These are phyloP conservation scores for Cordyceps militaris DNA, from an alignment of 2,329 filamentous ascomycete species.

Conservation along the genomic window DNA sequence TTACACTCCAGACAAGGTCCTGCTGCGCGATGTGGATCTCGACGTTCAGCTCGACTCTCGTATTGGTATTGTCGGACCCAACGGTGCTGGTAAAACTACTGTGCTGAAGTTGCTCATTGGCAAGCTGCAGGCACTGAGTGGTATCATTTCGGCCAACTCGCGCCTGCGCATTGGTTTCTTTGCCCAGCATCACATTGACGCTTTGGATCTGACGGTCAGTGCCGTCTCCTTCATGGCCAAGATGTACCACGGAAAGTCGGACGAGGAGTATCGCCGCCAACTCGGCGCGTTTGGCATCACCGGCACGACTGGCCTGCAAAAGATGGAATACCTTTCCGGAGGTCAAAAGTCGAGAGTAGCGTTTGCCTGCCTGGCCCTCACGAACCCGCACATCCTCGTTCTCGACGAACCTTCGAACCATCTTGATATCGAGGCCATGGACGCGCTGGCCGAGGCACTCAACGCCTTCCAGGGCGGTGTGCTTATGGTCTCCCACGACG, in stretches of 20 bases:
- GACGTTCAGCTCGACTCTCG: conserved; percentile 97
- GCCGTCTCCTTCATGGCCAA: conserved; percentile 96
- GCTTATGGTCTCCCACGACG: conserved; percentile 97
- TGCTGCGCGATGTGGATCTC: conserved; percentile 82
- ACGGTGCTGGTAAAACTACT: conserved; percentile 97
- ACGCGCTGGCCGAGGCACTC: conserved; percentile 79
- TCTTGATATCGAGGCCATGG: conserved; percentile 98
- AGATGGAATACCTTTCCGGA: conserved; percentile 89
- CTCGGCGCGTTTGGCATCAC: conserved; percentile 86
- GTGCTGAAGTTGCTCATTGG: conserved; percentile 96
- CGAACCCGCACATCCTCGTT: conserved; percentile 93
- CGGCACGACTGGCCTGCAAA: conserved; percentile 91
- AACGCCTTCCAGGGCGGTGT: conserved; percentile 88
- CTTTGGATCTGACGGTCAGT: conserved; percentile 79
- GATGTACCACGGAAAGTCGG: conserved; percentile 79
- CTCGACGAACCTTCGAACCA: conserved; percentile 99
- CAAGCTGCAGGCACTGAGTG: conserved; percentile 66
- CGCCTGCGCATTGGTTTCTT: conserved; percentile 92
- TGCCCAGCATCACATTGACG: conserved; percentile 96
- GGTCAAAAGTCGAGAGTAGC: conserved; percentile 98
- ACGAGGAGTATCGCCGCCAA: conserved; percentile 95
- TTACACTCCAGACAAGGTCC: conserved; percentile 69
- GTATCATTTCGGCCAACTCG: conserved; percentile 81
- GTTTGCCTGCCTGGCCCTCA: conserved; percentile 90
- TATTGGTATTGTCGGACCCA: conserved; percentile 98